Conservation (phyloP, 2,329 filamentous ascomycete genomes). For the Pestalotiopsis sp. region DNA sequence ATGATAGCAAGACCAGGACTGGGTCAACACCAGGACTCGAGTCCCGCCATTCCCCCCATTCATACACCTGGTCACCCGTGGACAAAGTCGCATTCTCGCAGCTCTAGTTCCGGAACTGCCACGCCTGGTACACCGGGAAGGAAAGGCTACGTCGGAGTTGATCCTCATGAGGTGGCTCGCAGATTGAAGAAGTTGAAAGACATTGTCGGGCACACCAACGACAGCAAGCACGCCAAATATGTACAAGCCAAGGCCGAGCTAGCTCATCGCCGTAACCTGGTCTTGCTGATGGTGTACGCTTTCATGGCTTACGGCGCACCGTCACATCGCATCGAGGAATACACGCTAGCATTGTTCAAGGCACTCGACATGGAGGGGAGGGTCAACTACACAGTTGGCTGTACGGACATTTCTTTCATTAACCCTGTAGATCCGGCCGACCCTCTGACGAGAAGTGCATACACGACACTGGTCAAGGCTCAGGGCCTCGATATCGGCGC, state of each 20-base stretch:
- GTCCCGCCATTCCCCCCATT: neutral
- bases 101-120: neutral
- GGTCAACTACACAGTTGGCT: slow-evolving; percentile 21
- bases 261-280: slow-evolving; percentile 16
- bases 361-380: slow-evolving; percentile 18
- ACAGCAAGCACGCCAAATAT: slow-evolving; percentile 15
- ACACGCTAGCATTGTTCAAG: slow-evolving; percentile 17
- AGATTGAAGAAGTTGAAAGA: slow-evolving; percentile 15
- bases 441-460: slow-evolving; percentile 17
- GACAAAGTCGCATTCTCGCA: neutral
- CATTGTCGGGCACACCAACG: slow-evolving; percentile 9
- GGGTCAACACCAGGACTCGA: slow-evolving; percentile 9
- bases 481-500: slow-evolving; percentile 20
- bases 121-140: slow-evolving; percentile 12
- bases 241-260: slow-evolving; percentile 17
- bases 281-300: slow-evolving; percentile 17
- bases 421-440: slow-evolving; percentile 11
- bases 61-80: slow-evolving; percentile 4
- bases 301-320: slow-evolving; percentile 19
- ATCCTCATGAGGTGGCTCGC: slow-evolving; percentile 15
- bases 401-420: slow-evolving; percentile 19
- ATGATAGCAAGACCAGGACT: slow-evolving; percentile 18
- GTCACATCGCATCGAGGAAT: slow-evolving; percentile 19
- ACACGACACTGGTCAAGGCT: slow-evolving; percentile 20
- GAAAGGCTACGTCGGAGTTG: slow-evolving; percentile 16